Base-by-base conservation (phyloP, 2,329 filamentous ascomycete genomes). In the Penicillium janthinellum region DNA sequence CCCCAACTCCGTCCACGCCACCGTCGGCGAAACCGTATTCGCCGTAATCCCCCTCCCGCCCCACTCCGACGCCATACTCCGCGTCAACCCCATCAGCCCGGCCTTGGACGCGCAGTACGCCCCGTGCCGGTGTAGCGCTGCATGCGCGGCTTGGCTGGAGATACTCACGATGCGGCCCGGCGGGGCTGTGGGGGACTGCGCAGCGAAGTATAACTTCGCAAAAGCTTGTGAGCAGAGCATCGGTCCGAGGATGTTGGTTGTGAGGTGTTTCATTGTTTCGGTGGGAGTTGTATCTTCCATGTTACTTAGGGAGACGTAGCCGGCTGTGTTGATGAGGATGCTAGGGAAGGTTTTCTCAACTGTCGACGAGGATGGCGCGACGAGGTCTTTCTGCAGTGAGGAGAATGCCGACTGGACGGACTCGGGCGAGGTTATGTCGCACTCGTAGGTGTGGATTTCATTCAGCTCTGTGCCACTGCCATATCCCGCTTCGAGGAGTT, bases 51-150 rank as follows among this genome's bases (percentile, higher is more conserved):
- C 79, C 5, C 73, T 69, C 4, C 73, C 65, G 1, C 73, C 80
- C 80, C 79, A 82, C 60, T 82, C 80, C 25, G 74, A 77, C 0
- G 80, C 80, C 77, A 79, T 79, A 60, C 76, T 78, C 6, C 76
- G 73, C 10, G 78, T 81, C 48, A 82, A 57, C 0, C 78, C 80
- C 15, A 79, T 60, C 7, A 82, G 63, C 0, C 75, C 80, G 5
- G 80, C 79, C 54, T 82, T 82, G 4, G 77, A 79, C 1, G 80
- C 79, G 58, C 80, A 82, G 63, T 82, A 82, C 0, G 79, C 78
- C 0, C 78, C 77, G 56, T 82, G 80, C 1, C 74, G 71, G 48
- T 76, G 73, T 2, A 82, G 72, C 1, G 80, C 79, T 0, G 78
- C 76, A 62, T 82, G 79, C 3, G 78, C 79, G 1, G 80, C 80